Conservation (phyloP, 1,284 basidiomycete genomes). For the Papiliotrema terrestris region DNA sequence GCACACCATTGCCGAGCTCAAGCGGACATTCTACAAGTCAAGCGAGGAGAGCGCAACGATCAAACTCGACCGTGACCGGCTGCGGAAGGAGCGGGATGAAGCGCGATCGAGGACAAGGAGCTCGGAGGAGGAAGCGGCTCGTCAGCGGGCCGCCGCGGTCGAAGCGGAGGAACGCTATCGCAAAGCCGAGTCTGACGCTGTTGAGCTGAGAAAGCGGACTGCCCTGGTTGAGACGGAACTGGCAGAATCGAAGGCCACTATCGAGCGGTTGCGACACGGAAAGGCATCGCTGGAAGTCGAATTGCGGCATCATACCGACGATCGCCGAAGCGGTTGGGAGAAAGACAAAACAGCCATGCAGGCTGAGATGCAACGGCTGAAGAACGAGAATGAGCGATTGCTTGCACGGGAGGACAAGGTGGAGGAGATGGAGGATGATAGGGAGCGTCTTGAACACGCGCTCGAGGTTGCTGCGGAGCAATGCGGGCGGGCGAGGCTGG, state of each 20-base stretch:
- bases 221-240: too few relatives aligned
- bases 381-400: background rate
- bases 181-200: too few relatives aligned
- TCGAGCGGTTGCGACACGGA: background rate
- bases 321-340: background rate
- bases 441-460: slow-evolving; percentile 7
- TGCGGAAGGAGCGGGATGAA: too few relatives aligned
- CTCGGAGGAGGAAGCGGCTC: background rate
- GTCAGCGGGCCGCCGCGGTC: background rate
- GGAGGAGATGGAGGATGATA: slow-evolving; percentile 68
- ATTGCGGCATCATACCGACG: too few relatives aligned
- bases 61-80: too few relatives aligned
- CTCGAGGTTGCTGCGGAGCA: slow-evolving; percentile 5
- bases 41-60: background rate
- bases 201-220: too few relatives aligned
- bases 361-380: background rate
- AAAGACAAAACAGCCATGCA: background rate
- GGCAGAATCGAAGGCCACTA: slow-evolving; percentile 63
- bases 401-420: slow-evolving; percentile 65
- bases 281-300: too few relatives aligned
- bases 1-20: too few relatives aligned
- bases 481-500: background rate
- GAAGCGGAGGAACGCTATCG: too few relatives aligned
- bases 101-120: background rate
- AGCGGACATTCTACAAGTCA: background rate